Evolutionary conservation across 352 stramenopile genomes (phyloP).

Genomic region (Pythium biforme): DNA sequence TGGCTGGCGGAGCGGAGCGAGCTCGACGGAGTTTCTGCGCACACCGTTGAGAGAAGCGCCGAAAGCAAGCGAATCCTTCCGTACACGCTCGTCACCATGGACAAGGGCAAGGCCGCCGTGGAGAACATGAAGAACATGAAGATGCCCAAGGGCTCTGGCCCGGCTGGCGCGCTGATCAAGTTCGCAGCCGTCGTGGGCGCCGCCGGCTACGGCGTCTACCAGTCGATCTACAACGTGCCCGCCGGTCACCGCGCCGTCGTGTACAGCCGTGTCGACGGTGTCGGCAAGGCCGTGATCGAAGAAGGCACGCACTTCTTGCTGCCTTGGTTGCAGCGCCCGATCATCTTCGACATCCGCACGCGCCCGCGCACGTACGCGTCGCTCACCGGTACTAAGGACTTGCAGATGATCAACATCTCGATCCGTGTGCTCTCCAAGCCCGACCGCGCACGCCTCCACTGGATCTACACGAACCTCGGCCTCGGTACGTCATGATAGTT

Average conservation of each 20-base stretch:
- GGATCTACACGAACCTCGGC: constrained; percentile 96
- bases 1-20: constrained; percentile 32
- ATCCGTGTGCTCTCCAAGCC: constrained; percentile 98
- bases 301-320: constrained; percentile 97
- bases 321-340: constrained; percentile 97
- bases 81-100: constrained; percentile 17
- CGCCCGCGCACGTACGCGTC: constrained; percentile 93
- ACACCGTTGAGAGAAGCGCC: neutral
- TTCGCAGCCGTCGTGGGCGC: constrained; percentile 58
- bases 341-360: constrained; percentile 94
- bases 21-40: neutral
- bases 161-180: constrained; percentile 57
- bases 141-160: constrained; percentile 70
- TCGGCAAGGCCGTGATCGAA: constrained; percentile 73
- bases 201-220: constrained; percentile 74
- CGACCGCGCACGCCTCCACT: constrained; percentile 91
- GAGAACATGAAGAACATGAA: constrained; percentile 91
- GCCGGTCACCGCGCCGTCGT: constrained; percentile 87
- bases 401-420: constrained; percentile 99
- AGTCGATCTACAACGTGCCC: constrained; percentile 88
- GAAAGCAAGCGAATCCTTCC: constrained; percentile 2
- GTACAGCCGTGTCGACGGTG: constrained; percentile 88
- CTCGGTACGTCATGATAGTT: constrained; percentile 67
- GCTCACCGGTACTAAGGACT: constrained; percentile 93
- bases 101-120: constrained; percentile 41